A percentile compares a stretch with the other conserved stretches of the same genome.
phyloP scores from a whole-genome alignment of 169 alveolate genomes.

The Plasmodium vinckei region DNA sequence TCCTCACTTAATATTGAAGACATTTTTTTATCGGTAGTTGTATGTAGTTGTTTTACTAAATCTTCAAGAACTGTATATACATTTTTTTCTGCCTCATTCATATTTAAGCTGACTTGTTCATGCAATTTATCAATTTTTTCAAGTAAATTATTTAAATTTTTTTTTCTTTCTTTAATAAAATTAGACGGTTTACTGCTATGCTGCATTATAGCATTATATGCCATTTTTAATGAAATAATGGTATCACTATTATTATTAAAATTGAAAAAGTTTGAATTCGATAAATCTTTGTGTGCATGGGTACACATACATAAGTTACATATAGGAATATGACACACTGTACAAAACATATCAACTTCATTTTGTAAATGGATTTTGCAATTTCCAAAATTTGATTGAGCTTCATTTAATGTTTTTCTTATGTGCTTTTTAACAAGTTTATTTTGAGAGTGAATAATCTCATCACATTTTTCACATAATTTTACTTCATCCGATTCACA shows the following conservation, averaged over 20 bases:
- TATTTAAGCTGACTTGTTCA: constrained; percentile 82
- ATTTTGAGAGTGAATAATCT: constrained; percentile 88
- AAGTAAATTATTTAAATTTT: constrained; percentile 73
- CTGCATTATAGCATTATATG: constrained; percentile 81
- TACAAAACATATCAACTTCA: constrained; percentile 80
- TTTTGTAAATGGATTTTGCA: constrained; percentile 79
- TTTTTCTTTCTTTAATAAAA: constrained; percentile 74
- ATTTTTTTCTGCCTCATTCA: constrained; percentile 83
- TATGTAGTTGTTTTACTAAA: constrained; percentile 83
- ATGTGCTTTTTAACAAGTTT: constrained; percentile 91
- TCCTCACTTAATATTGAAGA: constrained; percentile 83
- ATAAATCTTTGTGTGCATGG: constrained; percentile 82
- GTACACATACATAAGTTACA: constrained; percentile 84
- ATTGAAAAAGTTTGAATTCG: constrained; percentile 1
- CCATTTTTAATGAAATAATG: constrained; percentile 80
- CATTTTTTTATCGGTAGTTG: constrained; percentile 85
- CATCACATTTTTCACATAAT: constrained; percentile 90
- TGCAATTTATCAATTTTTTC: constrained; percentile 73
- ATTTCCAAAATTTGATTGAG: constrained; percentile 73
- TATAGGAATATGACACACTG: constrained; percentile 86
- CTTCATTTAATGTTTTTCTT: constrained; percentile 90
- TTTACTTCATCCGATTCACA: constrained; percentile 92
- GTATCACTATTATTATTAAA: constrained; percentile 39
- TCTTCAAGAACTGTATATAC: constrained; percentile 85
- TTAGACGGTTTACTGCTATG: constrained; percentile 78